phyloP scores from a whole-genome alignment of 306 rosid species.

The Dryas octopetala region DNA sequence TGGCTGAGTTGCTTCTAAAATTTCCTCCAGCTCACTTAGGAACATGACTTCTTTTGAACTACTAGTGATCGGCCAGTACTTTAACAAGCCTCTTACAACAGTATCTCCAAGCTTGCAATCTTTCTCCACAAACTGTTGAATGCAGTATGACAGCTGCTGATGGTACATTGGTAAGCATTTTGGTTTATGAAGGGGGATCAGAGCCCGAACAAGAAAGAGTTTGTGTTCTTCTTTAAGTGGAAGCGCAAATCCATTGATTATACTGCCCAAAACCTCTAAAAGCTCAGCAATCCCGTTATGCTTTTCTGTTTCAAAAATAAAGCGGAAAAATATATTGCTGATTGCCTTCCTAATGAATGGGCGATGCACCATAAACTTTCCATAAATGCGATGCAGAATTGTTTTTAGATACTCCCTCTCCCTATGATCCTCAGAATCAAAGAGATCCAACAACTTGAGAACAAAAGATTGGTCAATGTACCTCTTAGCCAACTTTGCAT shows the following conservation, averaged over 20 bases:
- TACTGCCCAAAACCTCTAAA: conserved; percentile 68
- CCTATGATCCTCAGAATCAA: conserved; percentile 63
- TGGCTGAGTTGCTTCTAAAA: conserved; percentile 58
- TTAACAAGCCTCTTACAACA: conserved; percentile 51
- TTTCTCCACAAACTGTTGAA: conserved; percentile 59
- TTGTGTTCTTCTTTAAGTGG: conserved; percentile 72
- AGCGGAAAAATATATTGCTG: conserved; percentile 54
- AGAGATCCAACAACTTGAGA: conserved; percentile 65
- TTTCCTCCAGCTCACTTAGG: conserved; percentile 58
- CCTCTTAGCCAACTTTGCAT: conserved; percentile 63
- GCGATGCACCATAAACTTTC: conserved; percentile 67
- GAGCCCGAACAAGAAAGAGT: conserved; percentile 54
- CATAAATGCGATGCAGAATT: conserved; percentile 57
- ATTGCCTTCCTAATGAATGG: conserved; percentile 67
- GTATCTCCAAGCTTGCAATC: conserved; percentile 60
- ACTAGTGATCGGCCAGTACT: conserved; percentile 62
- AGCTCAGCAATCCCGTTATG: conserved; percentile 67
- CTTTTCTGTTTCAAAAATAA: conserved; percentile 62
- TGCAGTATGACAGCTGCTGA: conserved; percentile 66
- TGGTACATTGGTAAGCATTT: conserved; percentile 62
- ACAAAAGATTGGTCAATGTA: conserved; percentile 65
- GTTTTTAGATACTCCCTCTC: conserved; percentile 69
- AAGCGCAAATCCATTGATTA: conserved; percentile 60
- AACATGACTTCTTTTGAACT: conserved; percentile 74
- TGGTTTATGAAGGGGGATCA: conserved; percentile 73